phyloP scores from a whole-genome alignment of 1,139 yeast genomes.

The Kodamaea anthophila region DNA sequence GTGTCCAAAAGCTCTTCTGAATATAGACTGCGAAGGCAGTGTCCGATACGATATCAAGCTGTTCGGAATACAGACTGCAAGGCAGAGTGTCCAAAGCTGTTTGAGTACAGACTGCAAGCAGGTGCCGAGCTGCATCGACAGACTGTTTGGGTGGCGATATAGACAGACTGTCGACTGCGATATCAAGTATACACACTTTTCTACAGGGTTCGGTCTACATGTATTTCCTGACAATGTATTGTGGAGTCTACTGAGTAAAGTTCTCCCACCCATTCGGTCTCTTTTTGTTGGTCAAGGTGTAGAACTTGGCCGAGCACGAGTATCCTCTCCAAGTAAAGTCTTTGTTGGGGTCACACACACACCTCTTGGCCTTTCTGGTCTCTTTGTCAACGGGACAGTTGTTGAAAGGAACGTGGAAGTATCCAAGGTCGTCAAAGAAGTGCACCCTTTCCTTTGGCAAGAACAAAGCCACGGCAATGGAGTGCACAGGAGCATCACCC shows the following conservation, averaged over 20 bases:
- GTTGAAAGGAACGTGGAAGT: constrained; percentile 70
- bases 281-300: constrained; percentile 51
- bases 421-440: constrained; percentile 79
- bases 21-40: too few species aligned
- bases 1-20: too few species aligned
- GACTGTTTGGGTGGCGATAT: too few species aligned
- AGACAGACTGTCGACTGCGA: too few species aligned
- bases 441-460: constrained; percentile 62
- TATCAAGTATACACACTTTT: too few species aligned
- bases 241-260: constrained; percentile 25
- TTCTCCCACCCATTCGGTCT: constrained; percentile 78
- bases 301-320: constrained; percentile 76
- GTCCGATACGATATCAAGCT: too few species aligned
- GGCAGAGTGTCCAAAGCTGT: too few species aligned
- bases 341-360: constrained; percentile 64
- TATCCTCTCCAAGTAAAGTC: constrained; percentile 87
- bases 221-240: too few species aligned
- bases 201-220: too few species aligned
- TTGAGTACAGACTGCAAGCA: too few species aligned
- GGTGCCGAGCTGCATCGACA: too few species aligned
- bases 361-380: constrained; percentile 47
- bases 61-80: too few species aligned
- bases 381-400: constrained; percentile 69
- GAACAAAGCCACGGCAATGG: constrained; percentile 78
- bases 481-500: constrained; percentile 93